Evolutionary conservation across 257 asterid genomes (phyloP), one percentile per base, ranked within the genome.

Genomic region (Nyctanthes arbortristis): DNA sequence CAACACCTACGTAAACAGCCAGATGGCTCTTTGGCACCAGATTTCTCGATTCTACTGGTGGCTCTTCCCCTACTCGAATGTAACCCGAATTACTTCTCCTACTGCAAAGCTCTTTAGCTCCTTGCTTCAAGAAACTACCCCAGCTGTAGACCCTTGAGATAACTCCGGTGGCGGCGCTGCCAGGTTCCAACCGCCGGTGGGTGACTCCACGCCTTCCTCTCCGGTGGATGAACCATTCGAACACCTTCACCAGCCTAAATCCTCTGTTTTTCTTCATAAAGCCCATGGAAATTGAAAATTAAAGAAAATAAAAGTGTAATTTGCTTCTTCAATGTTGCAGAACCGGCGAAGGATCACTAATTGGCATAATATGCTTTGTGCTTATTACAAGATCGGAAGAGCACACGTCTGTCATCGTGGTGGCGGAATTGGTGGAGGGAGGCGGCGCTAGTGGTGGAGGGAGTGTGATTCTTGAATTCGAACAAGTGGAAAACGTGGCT

Each of bases 1-100:
- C 69, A 13, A 75, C 86, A 13, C 84, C 91, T 52, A 89, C 88
- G 82, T 87, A 87, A 61, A 89, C 91, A 13, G 91, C 96, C 67
- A 84, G 71, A 63, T 85, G 87, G 4, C 96, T 94, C 39, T 81
- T 81, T 0, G 93, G 94, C 57, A 3, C 72, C 29, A 55, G 37
- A 2, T 27, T 5, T 14, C 65, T 32, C 36, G 25, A 22, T 56
- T 36, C 71, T 0, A 13, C 27, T 55, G 74, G 71, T 59, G n/a
- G n/a, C n/a, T 77, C 80, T 69, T 63, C 39, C 16, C 79, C 84
- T 45, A 75, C 82, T 81, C 78, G 77, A 22, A 69, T 60, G 47
- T 78, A 84, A 57, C 84, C 84, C 73, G 78, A 34, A 5, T 63
- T 37, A 7, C 35, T 40, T 18, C 61, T 79, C 3, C 24, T 22